phyloP scores from a whole-genome alignment of 352 stramenopile genomes.

The Pythium guiyangense region DNA sequence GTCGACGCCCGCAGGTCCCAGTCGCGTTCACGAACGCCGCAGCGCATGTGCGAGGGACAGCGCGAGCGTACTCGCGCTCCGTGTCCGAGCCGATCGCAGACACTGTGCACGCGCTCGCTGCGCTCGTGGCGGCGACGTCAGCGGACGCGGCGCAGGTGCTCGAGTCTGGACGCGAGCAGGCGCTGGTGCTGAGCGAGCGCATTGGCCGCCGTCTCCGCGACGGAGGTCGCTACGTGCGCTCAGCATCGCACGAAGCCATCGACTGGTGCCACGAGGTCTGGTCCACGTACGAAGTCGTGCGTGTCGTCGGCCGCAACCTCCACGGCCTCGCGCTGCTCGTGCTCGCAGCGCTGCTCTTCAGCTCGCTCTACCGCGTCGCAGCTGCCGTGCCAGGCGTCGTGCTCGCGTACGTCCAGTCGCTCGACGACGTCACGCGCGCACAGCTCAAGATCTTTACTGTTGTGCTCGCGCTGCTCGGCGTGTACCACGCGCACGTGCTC shows the following conservation, averaged over 20 bases:
- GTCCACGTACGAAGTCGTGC: slow-evolving; percentile 30
- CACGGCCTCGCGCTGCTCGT: slow-evolving; percentile 12
- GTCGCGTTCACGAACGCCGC: background rate
- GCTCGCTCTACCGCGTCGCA: slow-evolving; percentile 23
- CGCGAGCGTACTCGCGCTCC: background rate
- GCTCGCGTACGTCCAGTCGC: slow-evolving; percentile 19
- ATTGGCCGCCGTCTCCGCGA: background rate
- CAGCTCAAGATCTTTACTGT: slow-evolving; percentile 33
- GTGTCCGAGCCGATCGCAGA: slow-evolving; percentile 1
- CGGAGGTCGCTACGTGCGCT: background rate
- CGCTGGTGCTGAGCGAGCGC: background rate
- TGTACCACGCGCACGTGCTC: slow-evolving; percentile 31
- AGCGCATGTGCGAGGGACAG: background rate
- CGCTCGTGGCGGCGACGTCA: background rate
- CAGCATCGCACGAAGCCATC: background rate
- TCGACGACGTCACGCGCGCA: slow-evolving; percentile 38
- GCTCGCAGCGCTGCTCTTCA: slow-evolving; percentile 24
- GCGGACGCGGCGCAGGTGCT: background rate
- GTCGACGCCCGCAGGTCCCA: slow-evolving; percentile 1
- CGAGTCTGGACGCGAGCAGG: background rate
- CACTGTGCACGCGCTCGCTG: background rate
- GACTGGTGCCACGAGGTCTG: slow-evolving; percentile 14
- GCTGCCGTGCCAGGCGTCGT: slow-evolving; percentile 23
- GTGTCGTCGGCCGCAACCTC: slow-evolving; percentile 22
- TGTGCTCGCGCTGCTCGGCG: slow-evolving; percentile 12